Base-by-base conservation (phyloP, 768 basidiomycete genomes). In the Tricholoma matsutake region DNA sequence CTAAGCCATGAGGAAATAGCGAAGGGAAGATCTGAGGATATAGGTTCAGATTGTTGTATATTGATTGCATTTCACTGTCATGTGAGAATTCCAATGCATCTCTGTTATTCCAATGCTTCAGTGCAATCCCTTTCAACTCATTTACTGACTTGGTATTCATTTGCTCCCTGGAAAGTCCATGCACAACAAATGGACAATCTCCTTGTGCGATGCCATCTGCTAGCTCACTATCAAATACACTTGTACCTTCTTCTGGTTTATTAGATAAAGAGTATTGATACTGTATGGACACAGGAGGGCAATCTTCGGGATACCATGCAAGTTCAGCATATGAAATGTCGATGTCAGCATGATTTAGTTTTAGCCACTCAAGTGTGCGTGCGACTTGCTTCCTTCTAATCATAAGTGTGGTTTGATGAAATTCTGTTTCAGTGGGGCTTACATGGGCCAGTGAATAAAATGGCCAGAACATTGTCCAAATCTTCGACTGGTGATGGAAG, bases 281-380 rank as follows among this genome's bases (percentile, higher is more conserved):
- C 3, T 25, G 22, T 25, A 25, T 25, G 22, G 22, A 25, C 22
- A 25, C 22, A 25, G 22, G 22, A 25, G 22, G 22, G 22, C 22
- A 34, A 34, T 34, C 32, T 34, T 34, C 32, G 4, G 66, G 63
- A 62, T 74, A 72, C 49, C 37, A 13, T 11, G 43, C 18, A 11
- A 71, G 62, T 53, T 67, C 72, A 22, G 65, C 60, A n/a, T 62
- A 7, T 3, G 71, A 68, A 45, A 76, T 34, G 71, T 66, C 62
- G 1, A 76, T 7, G 63, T 25, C 72, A 16, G 43, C 2, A 34
- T 34, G 32, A 34, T 34, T 34, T 5, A 34, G 22, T 34, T 34
- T 34, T 34, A 34, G 32, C 32, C 32, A 34, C 32, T 34, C 32
- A 34, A 34, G 32, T 34, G 32, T 4, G 4, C 22, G 3, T 25